Evolutionary conservation across 768 basidiomycete genomes (phyloP).

Genomic region (Agrocybe pediades): DNA sequence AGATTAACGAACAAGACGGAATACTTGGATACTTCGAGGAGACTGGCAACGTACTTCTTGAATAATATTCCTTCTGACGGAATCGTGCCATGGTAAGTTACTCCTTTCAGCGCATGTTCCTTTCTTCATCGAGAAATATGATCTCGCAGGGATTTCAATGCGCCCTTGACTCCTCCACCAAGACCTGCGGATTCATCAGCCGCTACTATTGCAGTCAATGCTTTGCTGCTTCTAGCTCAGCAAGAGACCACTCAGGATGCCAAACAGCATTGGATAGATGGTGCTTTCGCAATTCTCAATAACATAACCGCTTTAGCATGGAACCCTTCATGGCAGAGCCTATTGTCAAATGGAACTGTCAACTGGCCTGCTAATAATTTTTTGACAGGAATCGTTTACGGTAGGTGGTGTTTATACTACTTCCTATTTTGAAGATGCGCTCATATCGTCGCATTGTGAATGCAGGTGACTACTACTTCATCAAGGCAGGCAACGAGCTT

Average conservation of each 20-base stretch:
- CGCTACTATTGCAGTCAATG: conserved; percentile 62
- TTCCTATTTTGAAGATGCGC: conserved; percentile 1
- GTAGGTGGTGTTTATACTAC: conserved; percentile 23
- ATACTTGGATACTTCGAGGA: conserved; percentile 63
- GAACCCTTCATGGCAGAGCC: conserved; percentile 61
- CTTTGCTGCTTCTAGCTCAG: conserved; percentile 56
- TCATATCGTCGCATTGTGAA: neutral
- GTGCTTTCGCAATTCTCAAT: conserved; percentile 53
- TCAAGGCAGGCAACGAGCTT: conserved; percentile 56
- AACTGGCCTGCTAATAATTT: conserved; percentile 57
- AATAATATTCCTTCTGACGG: conserved; percentile 58
- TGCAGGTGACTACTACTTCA: conserved; percentile 65
- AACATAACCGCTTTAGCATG: conserved; percentile 55
- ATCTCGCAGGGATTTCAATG: conserved; percentile 68
- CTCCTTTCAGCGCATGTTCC: neutral
- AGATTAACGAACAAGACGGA: conserved; percentile 46
- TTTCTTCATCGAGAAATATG: conserved; percentile 1
- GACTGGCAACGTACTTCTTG: conserved; percentile 62
- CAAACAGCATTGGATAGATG: conserved; percentile 42
- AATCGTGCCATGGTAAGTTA: conserved; percentile 65
- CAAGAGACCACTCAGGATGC: conserved; percentile 35
- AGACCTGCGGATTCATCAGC: conserved; percentile 73
- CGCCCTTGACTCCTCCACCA: conserved; percentile 52
- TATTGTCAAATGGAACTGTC: conserved; percentile 68
- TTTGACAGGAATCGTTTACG: conserved; percentile 59